A percentile compares a stretch with the other conserved stretches of the same genome.
Conservation (phyloP, 768 basidiomycete genomes). For the Thelephora aurantiotincta region DNA sequence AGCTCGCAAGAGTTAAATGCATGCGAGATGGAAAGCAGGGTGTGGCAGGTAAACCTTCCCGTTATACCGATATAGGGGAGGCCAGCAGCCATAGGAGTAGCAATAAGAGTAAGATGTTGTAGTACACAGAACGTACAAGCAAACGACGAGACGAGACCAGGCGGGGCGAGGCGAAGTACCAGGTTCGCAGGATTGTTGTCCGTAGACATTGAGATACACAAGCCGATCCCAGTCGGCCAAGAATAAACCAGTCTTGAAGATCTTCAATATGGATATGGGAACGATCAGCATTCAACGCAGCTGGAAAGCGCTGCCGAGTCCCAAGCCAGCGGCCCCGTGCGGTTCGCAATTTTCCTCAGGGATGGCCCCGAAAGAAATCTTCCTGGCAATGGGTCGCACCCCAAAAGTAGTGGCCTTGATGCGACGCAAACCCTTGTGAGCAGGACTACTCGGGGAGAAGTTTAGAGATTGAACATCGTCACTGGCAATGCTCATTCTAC, state of each 20-base stretch:
- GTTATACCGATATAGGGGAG: too few relatives aligned
- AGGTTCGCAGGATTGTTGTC: too few relatives aligned
- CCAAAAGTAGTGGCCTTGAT: slow-evolving; percentile 23
- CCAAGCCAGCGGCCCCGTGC: slow-evolving; percentile 18
- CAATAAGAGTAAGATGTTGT: background rate
- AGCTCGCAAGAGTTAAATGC: too few relatives aligned
- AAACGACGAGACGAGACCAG: slow-evolving; percentile 4
- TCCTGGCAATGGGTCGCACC: slow-evolving; percentile 25
- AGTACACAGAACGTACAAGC: slow-evolving; percentile 1
- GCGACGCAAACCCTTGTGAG: slow-evolving; percentile 33
- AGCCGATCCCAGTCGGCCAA: background rate
- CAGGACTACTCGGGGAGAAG: slow-evolving; percentile 2
- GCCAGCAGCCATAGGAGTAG: too few relatives aligned
- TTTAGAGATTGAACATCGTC: slow-evolving; percentile 2
- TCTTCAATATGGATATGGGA: background rate
- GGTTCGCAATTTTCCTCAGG: slow-evolving; percentile 22
- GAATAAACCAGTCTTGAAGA: background rate
- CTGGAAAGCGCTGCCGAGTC: slow-evolving; percentile 64
- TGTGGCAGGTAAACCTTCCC: too few relatives aligned
- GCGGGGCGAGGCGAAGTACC: background rate
- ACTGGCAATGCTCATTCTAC: slow-evolving; percentile 10
- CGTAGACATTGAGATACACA: background rate
- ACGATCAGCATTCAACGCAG: slow-evolving; percentile 25
- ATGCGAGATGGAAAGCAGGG: too few relatives aligned
- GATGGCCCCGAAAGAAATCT: slow-evolving; percentile 55